Evolutionary conservation across 2,329 filamentous ascomycete species (phyloP), one percentile per base, ranked within the genome.

Genomic region (Penicillium psychrosexuale): DNA sequence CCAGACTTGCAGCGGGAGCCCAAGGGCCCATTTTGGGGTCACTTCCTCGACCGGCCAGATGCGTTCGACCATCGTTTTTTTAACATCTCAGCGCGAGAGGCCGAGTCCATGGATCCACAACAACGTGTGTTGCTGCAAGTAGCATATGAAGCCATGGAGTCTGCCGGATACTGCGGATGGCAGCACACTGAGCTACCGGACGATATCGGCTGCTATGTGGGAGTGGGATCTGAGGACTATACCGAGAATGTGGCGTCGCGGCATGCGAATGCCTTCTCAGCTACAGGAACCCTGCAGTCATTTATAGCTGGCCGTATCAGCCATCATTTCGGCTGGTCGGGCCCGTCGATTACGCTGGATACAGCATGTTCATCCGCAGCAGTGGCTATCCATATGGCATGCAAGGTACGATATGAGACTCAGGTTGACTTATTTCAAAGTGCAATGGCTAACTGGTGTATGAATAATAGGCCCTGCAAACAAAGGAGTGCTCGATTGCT

Each of bases 101-200:
- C 59, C 11, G 51, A 37, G 0, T 60, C 60, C 17, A 69, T 61
- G 52, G 65, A 67, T 39, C 68, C 67, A 7, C 65, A 69, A 34
- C 66, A 69, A 27, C 48, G 67, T 9, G 34, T 69, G 11, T 27
- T 64, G 15, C 47, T 72, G 7, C 56, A 70, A 27, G 57, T 58
- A 17, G 63, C 66, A 2, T 71, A 71, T 50, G 59, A 69, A 45
- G 68, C 70, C 2, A 34, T 72, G 2, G 63, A 71, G 47, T 52
- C 58, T 15, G 60, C 66, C 9, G 68, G 66, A 8, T 68, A 69
- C 46, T 64, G 63, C 22, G 40, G 40, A 30, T 38, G 17, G 31
- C 30, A 13, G n/a, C 8, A 19, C 30, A 33, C 31, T 49, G 28
- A 52, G 61, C 43, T 27, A 53, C 74, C 4, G 75, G 75, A 11